Evolutionary conservation across 1,284 basidiomycete species (phyloP), one percentile per base, ranked within the genome.

Genomic region (Sporisorium reilianum): DNA sequence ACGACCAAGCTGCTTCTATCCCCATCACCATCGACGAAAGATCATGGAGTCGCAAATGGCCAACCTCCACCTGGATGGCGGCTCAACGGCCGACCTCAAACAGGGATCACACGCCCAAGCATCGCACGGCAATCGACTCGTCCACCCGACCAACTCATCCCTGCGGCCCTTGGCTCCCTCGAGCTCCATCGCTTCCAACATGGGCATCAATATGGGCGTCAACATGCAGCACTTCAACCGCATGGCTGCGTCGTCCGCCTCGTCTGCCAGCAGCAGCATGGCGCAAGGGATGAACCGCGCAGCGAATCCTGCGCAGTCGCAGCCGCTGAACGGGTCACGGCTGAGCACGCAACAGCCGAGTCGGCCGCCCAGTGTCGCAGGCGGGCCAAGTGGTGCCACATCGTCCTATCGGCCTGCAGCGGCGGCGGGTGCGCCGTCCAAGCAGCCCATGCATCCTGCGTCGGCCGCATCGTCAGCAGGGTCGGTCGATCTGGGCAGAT

Each of bases 401-500:
- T 45, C 61, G 7, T 52, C 67, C 18, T 58, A 58, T 16, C 62
- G 67, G 10, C 53, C 67, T 11, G 14, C 50, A 5, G n/a, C 61
- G 1, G 18, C 55, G 4, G 16, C 53, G 1, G 36, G 30, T 11
- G 46, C 36, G 9, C 12, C 54, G 6, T 25, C 64, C 3, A 59
- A 59, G 23, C 60, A 53, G 28, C 18, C 59, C 7, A 38, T 18
- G 22, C 53, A 36, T 12, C 23, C 66, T 41, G 36, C 55, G 38
- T 30, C 55, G 3, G 49, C 38, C 18, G 3, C 52, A 4, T 18
- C 59, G 2, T 30, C 56, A 1, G 22, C 56, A 5, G 53, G 48
- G 2, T 32, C 60, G 8, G 73, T 85, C 46, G 80, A 84, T 32
- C 77, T 85, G 0, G 85, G 85, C 3, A 62, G 73, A 10, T 85